Conservation (phyloP, 805 yeast species). For the Zygosaccharomyces siamensis region DNA sequence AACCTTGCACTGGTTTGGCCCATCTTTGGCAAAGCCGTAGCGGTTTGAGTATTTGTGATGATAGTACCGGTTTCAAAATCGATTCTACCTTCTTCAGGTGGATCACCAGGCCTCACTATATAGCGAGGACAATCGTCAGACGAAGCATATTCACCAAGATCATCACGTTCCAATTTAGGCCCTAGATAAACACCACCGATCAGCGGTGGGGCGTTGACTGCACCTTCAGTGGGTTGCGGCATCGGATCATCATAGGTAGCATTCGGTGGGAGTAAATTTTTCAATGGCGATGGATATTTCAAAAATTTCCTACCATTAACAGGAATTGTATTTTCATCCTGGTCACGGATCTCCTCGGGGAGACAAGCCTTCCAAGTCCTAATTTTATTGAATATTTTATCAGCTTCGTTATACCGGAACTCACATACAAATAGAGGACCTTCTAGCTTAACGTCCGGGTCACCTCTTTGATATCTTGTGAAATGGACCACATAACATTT, state of each 20-base stretch:
- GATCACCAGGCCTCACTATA: constrained; percentile 42
- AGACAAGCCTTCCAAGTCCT: constrained; percentile 98
- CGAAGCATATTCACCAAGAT: constrained; percentile 69
- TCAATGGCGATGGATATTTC: constrained; percentile 79
- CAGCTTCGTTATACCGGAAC: constrained; percentile 86
- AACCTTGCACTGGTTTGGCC: constrained; percentile 19
- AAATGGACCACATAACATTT: constrained; percentile 93
- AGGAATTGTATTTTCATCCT: constrained; percentile 74
- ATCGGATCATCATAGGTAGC: constrained; percentile 69
- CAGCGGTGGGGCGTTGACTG: constrained; percentile 87
- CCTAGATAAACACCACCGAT: constrained; percentile 85
- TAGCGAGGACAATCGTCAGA: constrained; percentile 43
- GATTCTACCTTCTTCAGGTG: constrained; percentile 34
- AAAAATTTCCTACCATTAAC: constrained; percentile 62
- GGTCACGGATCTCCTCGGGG: constrained; percentile 90
- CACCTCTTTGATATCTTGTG: constrained; percentile 92
- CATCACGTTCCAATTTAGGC: constrained; percentile 72
- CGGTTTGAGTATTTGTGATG: constrained; percentile 18
- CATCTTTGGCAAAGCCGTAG: constrained; percentile 23
- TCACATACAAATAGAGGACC: constrained; percentile 92
- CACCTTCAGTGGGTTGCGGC: constrained; percentile 79
- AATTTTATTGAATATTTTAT: constrained; percentile 86
- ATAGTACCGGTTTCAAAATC: constrained; percentile 33
- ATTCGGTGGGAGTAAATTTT: constrained; percentile 66
- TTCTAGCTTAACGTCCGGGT: constrained; percentile 75